These are phyloP conservation scores for Schizopora paradoxa DNA, from an alignment of 1,284 basidiomycete genomes.

Conservation along the genomic window DNA sequence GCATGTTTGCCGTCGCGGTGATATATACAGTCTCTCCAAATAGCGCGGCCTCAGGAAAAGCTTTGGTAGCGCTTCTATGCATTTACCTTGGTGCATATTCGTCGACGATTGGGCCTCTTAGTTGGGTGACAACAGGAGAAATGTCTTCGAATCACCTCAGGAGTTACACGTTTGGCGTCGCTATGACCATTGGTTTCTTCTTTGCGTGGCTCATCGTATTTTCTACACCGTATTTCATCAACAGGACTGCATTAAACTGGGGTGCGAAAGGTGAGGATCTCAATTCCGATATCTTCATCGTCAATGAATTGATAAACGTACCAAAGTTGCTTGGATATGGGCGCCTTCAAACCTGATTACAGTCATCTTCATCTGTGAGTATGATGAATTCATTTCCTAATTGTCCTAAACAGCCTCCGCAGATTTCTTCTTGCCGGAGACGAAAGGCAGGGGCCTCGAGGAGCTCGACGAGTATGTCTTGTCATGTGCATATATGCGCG, in stretches of 20 bases:
- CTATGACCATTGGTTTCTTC: conserved; percentile 19
- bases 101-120: conserved; percentile 15
- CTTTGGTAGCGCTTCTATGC: conserved; percentile 20
- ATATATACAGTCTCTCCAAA: conserved; percentile 15
- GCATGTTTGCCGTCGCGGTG: conserved; percentile 17
- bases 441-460: conserved; percentile 24
- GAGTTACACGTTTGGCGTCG: conserved; percentile 16
- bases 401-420: background rate
- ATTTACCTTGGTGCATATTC: conserved; percentile 17
- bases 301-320: background rate
- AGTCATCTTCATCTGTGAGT: conserved; percentile 20
- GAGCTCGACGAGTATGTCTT: conserved; percentile 21
- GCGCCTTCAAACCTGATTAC: conserved; percentile 18
- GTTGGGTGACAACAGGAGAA: conserved; percentile 19
- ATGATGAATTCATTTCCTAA: background rate
- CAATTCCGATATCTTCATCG: background rate
- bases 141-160: conserved; percentile 19
- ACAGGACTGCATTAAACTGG: conserved; percentile 16
- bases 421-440: conserved; percentile 22
- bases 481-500: background rate
- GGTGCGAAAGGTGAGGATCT: conserved; percentile 12
- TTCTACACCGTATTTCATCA: conserved; percentile 20
- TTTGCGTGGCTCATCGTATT: conserved; percentile 20
- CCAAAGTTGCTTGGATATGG: conserved; percentile 18
- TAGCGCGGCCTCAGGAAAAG: conserved; percentile 9